These are phyloP conservation scores for Diversispora epigaea DNA, from an alignment of 192 early-diverging fungal genomes.

Conservation along the genomic window DNA sequence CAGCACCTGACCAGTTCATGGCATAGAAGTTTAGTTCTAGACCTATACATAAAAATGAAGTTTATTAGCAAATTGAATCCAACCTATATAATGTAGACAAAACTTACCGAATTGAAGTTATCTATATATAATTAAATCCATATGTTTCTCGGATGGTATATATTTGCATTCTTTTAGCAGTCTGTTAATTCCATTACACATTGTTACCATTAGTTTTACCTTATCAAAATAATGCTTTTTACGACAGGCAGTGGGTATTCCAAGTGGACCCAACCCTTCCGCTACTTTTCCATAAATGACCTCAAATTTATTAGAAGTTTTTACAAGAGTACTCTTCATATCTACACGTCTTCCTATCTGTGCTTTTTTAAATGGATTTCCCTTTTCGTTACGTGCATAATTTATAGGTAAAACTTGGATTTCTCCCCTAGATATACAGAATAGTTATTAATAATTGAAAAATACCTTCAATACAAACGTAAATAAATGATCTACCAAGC, in stretches of 20 bases:
- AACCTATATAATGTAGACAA: neutral
- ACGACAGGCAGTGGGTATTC: constrained; percentile 10
- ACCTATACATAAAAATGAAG: constrained; percentile 1
- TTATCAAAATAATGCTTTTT: constrained; percentile 13
- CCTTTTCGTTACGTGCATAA: constrained; percentile 7
- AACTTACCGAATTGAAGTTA: constrained; percentile 17
- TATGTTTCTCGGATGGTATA: neutral
- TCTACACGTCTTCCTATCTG: neutral
- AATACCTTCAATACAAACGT: neutral
- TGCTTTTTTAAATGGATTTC: constrained; percentile 10
- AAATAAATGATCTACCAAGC: constrained; percentile 13
- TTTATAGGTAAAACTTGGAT: constrained; percentile 5
- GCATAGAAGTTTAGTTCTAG: constrained; percentile 21
- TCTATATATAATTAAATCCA: neutral
- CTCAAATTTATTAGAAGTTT: constrained; percentile 12
- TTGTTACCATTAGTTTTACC: constrained; percentile 7
- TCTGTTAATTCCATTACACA: neutral
- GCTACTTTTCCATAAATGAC: constrained; percentile 17
- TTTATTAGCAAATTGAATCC: neutral
- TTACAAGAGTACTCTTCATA: neutral
- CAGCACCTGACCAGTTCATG: neutral
- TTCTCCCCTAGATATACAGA: constrained; percentile 13
- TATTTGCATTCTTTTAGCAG: constrained; percentile 14
- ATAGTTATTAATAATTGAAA: neutral
- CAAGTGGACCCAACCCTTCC: neutral